A percentile compares a stretch with the other conserved stretches of the same genome.
These are phyloP conservation scores for Solanum pennellii DNA, from an alignment of 257 asterid species.

Conservation along the genomic window DNA sequence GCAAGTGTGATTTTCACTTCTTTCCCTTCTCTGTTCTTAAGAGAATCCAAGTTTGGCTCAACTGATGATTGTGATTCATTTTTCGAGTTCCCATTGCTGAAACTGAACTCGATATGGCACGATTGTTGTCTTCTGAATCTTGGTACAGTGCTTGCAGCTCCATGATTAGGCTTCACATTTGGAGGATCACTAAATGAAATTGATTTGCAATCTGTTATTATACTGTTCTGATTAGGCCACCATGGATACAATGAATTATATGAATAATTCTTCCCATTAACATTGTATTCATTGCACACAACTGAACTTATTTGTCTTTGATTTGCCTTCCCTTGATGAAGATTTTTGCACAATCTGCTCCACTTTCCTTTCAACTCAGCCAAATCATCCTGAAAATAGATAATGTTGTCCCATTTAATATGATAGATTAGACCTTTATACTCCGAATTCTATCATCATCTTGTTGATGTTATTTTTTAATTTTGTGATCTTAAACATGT, in stretches of 20 bases:
- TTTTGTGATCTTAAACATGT: too few species aligned
- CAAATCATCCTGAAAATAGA: conserved; percentile 37
- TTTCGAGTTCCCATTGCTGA: conserved; percentile 28
- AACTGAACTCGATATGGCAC: conserved; percentile 66
- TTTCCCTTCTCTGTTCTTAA: conserved; percentile 43
- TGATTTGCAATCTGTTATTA: conserved; percentile 30
- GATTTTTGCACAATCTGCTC: conserved; percentile 51
- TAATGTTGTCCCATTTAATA: background rate
- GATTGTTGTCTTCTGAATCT: conserved; percentile 68
- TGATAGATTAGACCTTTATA: background rate
- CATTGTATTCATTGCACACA: conserved; percentile 15
- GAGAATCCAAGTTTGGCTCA: conserved; percentile 45
- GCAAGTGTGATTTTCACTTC: conserved; percentile 58
- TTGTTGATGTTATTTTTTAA: background rate
- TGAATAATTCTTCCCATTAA: conserved; percentile 24
- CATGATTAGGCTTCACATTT: conserved; percentile 20
- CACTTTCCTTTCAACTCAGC: conserved; percentile 52
- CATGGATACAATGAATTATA: conserved; percentile 19
- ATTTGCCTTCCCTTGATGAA: conserved; percentile 39
- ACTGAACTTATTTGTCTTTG: conserved; percentile 9
- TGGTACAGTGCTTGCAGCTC: conserved; percentile 26
- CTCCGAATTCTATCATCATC: background rate
- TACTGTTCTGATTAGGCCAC: conserved; percentile 30
- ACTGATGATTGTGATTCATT: background rate
- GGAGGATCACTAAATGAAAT: conserved; percentile 37